Evolutionary conservation across 768 basidiomycete species (phyloP).

Genomic region (Clitopilus passeckerianus): DNA sequence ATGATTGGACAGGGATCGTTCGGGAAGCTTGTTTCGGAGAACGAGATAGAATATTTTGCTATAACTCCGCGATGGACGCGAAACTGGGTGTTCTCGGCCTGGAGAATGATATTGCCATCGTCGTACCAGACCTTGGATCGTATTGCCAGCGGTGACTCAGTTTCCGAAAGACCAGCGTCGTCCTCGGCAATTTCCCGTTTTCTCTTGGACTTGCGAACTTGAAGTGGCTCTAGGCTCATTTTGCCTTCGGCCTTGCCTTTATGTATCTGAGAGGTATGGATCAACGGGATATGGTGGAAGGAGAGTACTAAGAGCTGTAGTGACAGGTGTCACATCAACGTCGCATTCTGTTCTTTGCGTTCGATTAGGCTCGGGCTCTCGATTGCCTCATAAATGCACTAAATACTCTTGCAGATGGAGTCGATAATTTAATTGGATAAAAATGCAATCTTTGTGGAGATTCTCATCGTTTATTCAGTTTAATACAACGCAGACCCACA

Average conservation of each 20-base stretch:
- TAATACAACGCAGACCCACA: no score
- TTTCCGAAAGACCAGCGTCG: neutral
- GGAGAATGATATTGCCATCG: slow-evolving; percentile 15
- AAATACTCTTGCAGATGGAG: no score
- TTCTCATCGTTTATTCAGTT: no score
- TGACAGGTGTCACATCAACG: no score
- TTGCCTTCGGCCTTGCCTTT: neutral
- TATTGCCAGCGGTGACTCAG: neutral
- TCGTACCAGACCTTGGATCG: slow-evolving; percentile 12
- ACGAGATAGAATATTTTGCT: slow-evolving; percentile 11
- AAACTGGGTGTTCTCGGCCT: slow-evolving; percentile 11
- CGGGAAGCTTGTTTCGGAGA: slow-evolving; percentile 3
- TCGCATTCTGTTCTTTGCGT: no score
- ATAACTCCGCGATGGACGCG: slow-evolving; percentile 17
- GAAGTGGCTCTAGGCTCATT: neutral
- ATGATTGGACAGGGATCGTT: slow-evolving; percentile 6
- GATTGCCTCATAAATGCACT: no score
- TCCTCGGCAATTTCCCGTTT: neutral
- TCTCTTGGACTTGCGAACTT: neutral
- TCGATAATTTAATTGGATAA: no score
- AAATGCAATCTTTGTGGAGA: no score
- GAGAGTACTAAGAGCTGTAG: no score
- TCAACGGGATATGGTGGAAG: no score
- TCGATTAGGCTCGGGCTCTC: no score
- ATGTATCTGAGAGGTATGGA: no score